Evolutionary conservation across 768 basidiomycete species (phyloP).

Genomic region (Mycena venus): DNA sequence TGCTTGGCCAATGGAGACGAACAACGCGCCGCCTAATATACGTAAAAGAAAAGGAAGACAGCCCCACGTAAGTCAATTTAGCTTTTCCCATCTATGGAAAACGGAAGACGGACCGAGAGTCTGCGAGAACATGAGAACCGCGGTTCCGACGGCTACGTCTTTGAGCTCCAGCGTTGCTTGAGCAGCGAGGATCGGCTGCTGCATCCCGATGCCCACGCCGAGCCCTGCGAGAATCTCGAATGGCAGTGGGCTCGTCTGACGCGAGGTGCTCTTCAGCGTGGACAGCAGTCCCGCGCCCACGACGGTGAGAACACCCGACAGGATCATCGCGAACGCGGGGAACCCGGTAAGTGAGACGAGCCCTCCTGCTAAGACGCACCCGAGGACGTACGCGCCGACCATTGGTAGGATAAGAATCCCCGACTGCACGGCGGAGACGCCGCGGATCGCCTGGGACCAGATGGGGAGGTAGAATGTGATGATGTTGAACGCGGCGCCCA

Average conservation of each 20-base stretch:
- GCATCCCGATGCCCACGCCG: constrained; percentile 44
- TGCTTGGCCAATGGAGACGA: constrained; percentile 32
- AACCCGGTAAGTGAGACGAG: background rate
- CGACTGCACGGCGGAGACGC: background rate
- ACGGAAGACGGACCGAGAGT: constrained; percentile 10
- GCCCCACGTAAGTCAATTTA: background rate
- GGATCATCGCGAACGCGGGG: background rate
- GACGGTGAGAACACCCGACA: background rate
- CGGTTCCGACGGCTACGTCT: constrained; percentile 32
- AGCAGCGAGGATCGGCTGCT: constrained; percentile 35
- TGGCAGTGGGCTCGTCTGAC: constrained; percentile 6
- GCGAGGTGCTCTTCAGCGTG: background rate
- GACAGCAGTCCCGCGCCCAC: background rate
- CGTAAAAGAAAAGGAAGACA: background rate
- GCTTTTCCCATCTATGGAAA: background rate
- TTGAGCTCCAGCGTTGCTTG: constrained; percentile 31
- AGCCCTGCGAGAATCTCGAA: constrained; percentile 41
- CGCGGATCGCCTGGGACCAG: background rate
- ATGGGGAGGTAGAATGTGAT: background rate
- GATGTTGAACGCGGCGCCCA: background rate
- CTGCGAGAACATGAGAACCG: constrained; percentile 36
- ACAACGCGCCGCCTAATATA: constrained; percentile 30
- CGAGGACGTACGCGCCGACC: background rate
- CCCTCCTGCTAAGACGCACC: background rate
- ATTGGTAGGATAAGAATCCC: background rate